These are phyloP conservation scores for Elaeagnus macrophylla DNA, from an alignment of 306 rosid genomes.

Conservation along the genomic window DNA sequence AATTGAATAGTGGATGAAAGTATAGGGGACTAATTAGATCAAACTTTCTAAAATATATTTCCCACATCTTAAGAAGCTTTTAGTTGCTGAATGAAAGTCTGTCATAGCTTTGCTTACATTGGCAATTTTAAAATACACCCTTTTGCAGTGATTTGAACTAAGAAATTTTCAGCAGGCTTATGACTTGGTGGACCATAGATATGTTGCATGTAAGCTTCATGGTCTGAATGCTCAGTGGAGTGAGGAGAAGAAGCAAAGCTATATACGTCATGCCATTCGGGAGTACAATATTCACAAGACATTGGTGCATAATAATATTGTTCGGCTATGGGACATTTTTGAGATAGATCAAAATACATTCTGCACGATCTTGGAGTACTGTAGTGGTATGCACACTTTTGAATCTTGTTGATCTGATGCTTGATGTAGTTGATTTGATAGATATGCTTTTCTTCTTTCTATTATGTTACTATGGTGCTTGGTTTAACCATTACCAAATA, in stretches of 20 bases:
- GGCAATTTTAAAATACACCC: conserved; percentile 79
- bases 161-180: conserved; percentile 99
- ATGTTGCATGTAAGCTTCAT: conserved; percentile 98
- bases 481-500: no score
- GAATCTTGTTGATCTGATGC: conserved; percentile 14
- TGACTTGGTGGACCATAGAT: conserved; percentile 96
- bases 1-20: no score
- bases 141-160: conserved; percentile 98
- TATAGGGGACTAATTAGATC: no score
- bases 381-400: conserved; percentile 56
- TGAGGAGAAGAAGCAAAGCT: conserved; percentile 99
- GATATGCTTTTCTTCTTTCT: no score
- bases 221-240: conserved; percentile 99
- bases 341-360: conserved; percentile 96
- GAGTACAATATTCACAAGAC: conserved; percentile 98
- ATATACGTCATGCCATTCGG: conserved; percentile 92
- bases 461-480: no score
- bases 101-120: conserved; percentile 52
- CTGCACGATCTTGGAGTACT: conserved; percentile 91
- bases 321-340: conserved; percentile 97
- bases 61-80: conserved; percentile 8
- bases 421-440: no score
- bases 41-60: no score
- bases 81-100: conserved; percentile 23
- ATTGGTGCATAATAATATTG: conserved; percentile 88